Conservation (phyloP, 495 filamentous ascomycete species). For the Acidomyces sp. region DNA sequence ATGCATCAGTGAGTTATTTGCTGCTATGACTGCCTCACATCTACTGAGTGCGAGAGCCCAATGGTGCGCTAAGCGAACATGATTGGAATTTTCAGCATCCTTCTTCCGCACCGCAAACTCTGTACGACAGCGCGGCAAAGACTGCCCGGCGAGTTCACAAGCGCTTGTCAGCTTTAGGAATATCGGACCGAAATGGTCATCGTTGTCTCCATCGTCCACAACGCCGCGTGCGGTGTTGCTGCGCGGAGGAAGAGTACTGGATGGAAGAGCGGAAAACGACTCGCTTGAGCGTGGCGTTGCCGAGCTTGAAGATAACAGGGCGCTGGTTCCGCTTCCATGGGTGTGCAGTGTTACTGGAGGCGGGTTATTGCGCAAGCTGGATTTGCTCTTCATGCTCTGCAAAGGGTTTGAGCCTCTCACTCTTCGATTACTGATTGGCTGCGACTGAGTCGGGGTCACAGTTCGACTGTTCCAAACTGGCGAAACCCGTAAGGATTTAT, state of each 20-base stretch:
- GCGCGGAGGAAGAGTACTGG: slow-evolving; percentile 17
- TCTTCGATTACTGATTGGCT: slow-evolving; percentile 12
- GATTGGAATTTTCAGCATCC: slow-evolving; percentile 31
- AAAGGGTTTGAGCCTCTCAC: slow-evolving; percentile 18
- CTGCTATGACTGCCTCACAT: slow-evolving; percentile 47
- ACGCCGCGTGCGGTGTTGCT: slow-evolving; percentile 39
- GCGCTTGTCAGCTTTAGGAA: slow-evolving; percentile 57
- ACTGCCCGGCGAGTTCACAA: slow-evolving; percentile 50
- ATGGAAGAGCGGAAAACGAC: slow-evolving; percentile 50
- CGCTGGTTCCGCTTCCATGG: slow-evolving; percentile 30
- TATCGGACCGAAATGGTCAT: slow-evolving; percentile 67
- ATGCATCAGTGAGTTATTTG: slow-evolving; percentile 53
- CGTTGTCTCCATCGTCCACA: slow-evolving; percentile 57
- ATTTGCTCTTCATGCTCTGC: slow-evolving; percentile 8
- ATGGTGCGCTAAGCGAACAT: slow-evolving; percentile 36
- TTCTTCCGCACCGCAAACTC: slow-evolving; percentile 45
- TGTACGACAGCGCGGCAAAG: slow-evolving; percentile 49
- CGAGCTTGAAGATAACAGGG: slow-evolving; percentile 37
- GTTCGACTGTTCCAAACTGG: slow-evolving; percentile 14
- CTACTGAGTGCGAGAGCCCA: slow-evolving; percentile 60
- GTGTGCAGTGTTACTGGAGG: slow-evolving; percentile 33
- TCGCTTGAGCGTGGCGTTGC: slow-evolving; percentile 66
- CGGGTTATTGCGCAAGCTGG: slow-evolving; percentile 15
- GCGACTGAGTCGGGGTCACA: slow-evolving; percentile 18
- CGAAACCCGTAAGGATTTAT: slow-evolving; percentile 12